A percentile compares a stretch with the other conserved stretches of the same genome.
These are phyloP conservation scores for Groenewaldozyma tartarivorans DNA, from an alignment of 805 yeast genomes.

Conservation along the genomic window DNA sequence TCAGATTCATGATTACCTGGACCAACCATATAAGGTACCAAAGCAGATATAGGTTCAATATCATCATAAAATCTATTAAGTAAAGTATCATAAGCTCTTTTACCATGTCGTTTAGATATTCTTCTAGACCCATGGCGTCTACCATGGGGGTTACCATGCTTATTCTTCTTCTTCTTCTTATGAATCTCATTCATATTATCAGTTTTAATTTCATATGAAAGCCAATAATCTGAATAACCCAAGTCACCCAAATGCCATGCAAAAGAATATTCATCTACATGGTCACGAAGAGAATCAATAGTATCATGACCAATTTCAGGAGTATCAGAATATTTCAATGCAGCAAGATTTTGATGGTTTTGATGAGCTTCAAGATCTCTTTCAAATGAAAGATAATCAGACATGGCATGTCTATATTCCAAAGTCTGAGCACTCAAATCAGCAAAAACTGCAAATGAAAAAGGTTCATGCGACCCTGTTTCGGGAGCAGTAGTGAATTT, in stretches of 20 bases:
- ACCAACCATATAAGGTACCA: slow-evolving; percentile 17
- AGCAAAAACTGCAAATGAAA: slow-evolving; percentile 13
- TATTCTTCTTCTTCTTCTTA: neutral
- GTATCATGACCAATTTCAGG: slow-evolving; percentile 8
- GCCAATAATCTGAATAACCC: slow-evolving; percentile 26
- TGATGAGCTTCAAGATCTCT: neutral
- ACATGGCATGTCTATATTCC: slow-evolving; percentile 5
- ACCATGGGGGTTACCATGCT: neutral
- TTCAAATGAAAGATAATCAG: neutral
- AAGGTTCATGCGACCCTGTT: slow-evolving; percentile 8
- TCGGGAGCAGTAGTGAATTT: slow-evolving; percentile 15
- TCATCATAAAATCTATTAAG: slow-evolving; percentile 13
- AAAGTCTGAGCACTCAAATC: slow-evolving; percentile 10
- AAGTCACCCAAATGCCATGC: slow-evolving; percentile 25
- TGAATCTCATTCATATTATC: too few relatives aligned
- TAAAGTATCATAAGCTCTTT: slow-evolving; percentile 9
- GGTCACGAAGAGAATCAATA: slow-evolving; percentile 14
- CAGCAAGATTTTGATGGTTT: neutral
- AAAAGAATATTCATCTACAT: slow-evolving; percentile 17
- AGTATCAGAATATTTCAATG: neutral
- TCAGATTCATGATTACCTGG: slow-evolving; percentile 20
- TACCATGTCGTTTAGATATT: slow-evolving; percentile 3
- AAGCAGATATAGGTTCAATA: slow-evolving; percentile 8
- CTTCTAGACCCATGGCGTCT: neutral
- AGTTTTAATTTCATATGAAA: slow-evolving; percentile 14